Evolutionary conservation across 305 asterid genomes (phyloP), one percentile per base, ranked within the genome.

Genomic region (Fraxinus xanthoxyloides): DNA sequence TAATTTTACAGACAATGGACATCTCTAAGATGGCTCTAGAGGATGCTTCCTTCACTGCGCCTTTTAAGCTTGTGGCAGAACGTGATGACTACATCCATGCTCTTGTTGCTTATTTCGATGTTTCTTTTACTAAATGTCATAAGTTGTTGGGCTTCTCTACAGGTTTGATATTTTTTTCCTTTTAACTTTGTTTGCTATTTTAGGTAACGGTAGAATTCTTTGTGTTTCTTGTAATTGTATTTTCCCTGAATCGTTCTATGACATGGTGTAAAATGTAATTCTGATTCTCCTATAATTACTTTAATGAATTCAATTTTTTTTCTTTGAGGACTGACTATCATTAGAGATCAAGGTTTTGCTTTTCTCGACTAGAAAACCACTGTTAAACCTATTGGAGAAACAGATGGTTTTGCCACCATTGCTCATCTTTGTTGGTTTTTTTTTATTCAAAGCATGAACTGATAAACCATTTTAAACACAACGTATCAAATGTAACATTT

Each of bases 31-130:
- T 96, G 99, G 83, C 86, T 70, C 48, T 94, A 7, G 97, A 87
- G 2, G 98, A 94, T 85, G 93, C 94, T 81, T 94, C 99, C 51
- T 96, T 96, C 87, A 91, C 92, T 17, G 97, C 94, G 56, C 97
- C 98, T 75, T 93, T 96, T 88, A 96, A 96, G 93, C 98, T 96
- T 13, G 91, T 94, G 46, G 99, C 98, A 21, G 95, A 88, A 79
- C 95, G 95, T 0, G 95, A 94, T 63, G 98, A 94, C 83, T 96
- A 94, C 87, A 89, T 94, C 80, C 99, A 93, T 88, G 98, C 98
- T 77, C 92, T 96, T 61, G 99, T 96, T 5, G 99, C 98, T 56
- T 13, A 96, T 82, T 96, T 96, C 56, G 98, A 96, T 28, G 99
- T 96, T 79, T 90, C 98, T 46, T 96, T 96, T 87, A 93, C 99